Evolutionary conservation across 345 rosid species (phyloP), one percentile per base, ranked within the genome.

Genomic region (Eucalyptus pumila): DNA sequence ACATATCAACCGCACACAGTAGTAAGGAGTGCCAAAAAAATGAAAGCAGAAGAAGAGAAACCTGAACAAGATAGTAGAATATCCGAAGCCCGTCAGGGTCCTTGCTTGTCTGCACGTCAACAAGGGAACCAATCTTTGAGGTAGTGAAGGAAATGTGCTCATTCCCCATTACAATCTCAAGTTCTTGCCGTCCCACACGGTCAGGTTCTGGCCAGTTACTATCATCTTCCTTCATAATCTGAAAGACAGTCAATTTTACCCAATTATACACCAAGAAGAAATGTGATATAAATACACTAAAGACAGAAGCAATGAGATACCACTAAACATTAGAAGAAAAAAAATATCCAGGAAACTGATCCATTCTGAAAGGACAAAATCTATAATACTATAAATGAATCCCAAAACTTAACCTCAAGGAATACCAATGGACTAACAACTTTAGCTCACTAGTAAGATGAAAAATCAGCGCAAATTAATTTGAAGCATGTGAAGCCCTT

Each of bases 221-320:
- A 92, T 98, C 99, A 91, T 98, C 99, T 96, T 98, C 99, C 96
- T 96, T 97, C 99, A 98, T 94, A 42, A 98, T 97, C 99, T 98
- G 89, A n/a, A 47, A 87, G 42, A 54, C 88, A 87, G 69, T 32
- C 42, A 67, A 81, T 51, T 56, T 51, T 86, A 86, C 56, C 87
- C 65, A 44, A 52, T 32, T 76, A 40, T 40, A 37, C 85, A 40
- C 85, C 9, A 27, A 32, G n/a, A 86, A 54, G 44, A 72, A 23
- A 34, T 37, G 65, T 86, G 67, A 14, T 40, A 6, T 76, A 40
- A 23, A 50, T n/a, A n/a, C 5, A 13, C 62, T 30, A n/a, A n/a
- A n/a, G 62, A 56, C 26, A 52, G 60, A 87, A 23, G 24, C 48
- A 65, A 58, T 45, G 16, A 34, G 54, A 21, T 40, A 23, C 47